These are phyloP conservation scores for Edaphochlamys debaryana DNA, from an alignment of 139 green algal species.

Conservation along the genomic window DNA sequence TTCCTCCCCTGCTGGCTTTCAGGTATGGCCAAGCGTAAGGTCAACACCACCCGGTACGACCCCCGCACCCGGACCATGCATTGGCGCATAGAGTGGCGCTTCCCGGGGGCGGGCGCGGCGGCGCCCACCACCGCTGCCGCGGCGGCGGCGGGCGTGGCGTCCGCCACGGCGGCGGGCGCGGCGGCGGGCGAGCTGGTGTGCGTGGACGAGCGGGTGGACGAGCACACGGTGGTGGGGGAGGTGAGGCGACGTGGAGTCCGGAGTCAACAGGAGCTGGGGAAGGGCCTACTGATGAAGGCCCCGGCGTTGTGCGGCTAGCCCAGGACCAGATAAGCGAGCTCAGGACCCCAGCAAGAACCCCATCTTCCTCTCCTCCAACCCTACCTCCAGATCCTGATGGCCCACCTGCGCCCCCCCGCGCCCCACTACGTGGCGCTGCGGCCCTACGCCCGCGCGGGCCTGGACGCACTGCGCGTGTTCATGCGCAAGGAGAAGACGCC, in stretches of 20 bases:
- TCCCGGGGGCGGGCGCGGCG: slow-evolving; percentile 38
- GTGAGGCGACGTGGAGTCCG: too few relatives aligned
- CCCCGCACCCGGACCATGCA: slow-evolving; percentile 51
- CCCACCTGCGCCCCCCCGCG: slow-evolving; percentile 24
- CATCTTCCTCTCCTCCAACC: too few relatives aligned
- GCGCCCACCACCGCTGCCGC: too few relatives aligned
- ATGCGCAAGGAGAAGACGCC: slow-evolving; percentile 40
- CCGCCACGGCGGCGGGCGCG: too few relatives aligned
- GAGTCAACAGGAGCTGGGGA: too few relatives aligned
- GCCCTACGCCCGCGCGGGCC: slow-evolving; percentile 31
- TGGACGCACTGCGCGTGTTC: slow-evolving; percentile 24
- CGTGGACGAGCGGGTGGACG: slow-evolving; percentile 33
- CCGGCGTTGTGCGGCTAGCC: too few relatives aligned
- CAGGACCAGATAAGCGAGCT: too few relatives aligned
- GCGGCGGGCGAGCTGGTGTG: background rate
- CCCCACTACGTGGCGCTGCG: slow-evolving; percentile 16
- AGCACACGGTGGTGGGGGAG: background rate
- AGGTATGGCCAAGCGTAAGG: slow-evolving; percentile 64
- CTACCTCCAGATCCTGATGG: slow-evolving; percentile 7
- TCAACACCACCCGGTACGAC: slow-evolving; percentile 73
- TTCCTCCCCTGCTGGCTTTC: background rate
- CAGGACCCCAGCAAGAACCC: too few relatives aligned
- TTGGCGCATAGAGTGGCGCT: slow-evolving; percentile 77
- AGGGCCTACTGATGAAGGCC: too few relatives aligned
- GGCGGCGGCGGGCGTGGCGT: too few relatives aligned